These are phyloP conservation scores for Mucor indicus DNA, from an alignment of 371 early-diverging fungal genomes.

Conservation along the genomic window DNA sequence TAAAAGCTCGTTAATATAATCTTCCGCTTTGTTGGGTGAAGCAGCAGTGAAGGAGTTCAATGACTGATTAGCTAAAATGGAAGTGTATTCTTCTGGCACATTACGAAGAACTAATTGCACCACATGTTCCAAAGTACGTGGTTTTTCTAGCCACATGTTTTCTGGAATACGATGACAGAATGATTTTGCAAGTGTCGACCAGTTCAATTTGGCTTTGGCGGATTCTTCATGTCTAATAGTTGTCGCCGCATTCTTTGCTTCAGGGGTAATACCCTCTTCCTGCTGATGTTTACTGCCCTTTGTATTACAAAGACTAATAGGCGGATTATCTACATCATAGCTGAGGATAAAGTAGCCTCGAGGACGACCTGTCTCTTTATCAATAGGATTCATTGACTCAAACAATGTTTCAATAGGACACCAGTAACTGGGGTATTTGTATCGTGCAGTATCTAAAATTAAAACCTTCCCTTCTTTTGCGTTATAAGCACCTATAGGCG, in stretches of 20 bases:
- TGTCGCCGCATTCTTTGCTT: background rate
- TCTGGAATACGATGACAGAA: slow-evolving; percentile 51
- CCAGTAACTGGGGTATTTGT: slow-evolving; percentile 85
- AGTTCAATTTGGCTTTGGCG: slow-evolving; percentile 29
- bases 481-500: slow-evolving; percentile 72
- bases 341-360: slow-evolving; percentile 84
- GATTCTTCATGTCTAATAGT: background rate
- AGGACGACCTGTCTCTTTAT: slow-evolving; percentile 74
- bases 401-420: slow-evolving; percentile 68
- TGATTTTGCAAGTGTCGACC: slow-evolving; percentile 46
- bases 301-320: slow-evolving; percentile 42
- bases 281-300: slow-evolving; percentile 9
- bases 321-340: slow-evolving; percentile 45
- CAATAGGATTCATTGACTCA: slow-evolving; percentile 79
- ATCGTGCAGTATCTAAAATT: slow-evolving; percentile 77
- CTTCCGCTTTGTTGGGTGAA: slow-evolving; percentile 22
- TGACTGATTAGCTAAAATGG: slow-evolving; percentile 41
- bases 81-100: slow-evolving; percentile 44
- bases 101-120: slow-evolving; percentile 46
- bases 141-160: slow-evolving; percentile 51
- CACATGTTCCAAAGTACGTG: slow-evolving; percentile 40
- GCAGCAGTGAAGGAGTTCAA: slow-evolving; percentile 23
- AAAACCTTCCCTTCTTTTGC: slow-evolving; percentile 65
- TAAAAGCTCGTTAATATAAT: slow-evolving; percentile 37
- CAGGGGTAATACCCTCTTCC: background rate